Percentiles rank a stretch among this genome's conserved stretches.
These are phyloP conservation scores for Cucurbita argyrosperma DNA, from an alignment of 306 rosid species.

Conservation along the genomic window DNA sequence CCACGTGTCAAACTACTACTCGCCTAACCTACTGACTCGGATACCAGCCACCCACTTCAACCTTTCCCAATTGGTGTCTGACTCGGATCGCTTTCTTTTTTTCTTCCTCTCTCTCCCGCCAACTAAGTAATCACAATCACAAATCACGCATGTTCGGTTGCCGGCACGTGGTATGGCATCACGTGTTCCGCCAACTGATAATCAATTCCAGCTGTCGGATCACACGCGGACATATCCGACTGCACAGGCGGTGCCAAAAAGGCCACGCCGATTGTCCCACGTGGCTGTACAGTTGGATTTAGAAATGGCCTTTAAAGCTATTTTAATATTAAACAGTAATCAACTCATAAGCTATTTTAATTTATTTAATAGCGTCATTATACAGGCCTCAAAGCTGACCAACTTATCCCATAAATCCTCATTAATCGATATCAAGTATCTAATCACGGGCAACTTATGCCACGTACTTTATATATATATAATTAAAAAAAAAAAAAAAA, in stretches of 20 bases:
- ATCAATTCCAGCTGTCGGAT: conserved; percentile 17
- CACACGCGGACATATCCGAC: conserved; percentile 14
- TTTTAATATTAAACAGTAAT: background rate
- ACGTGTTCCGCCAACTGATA: conserved; percentile 17
- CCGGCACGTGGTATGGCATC: conserved; percentile 23
- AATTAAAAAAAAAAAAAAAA: too few species aligned
- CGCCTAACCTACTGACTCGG: background rate
- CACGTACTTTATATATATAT: background rate
- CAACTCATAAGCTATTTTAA: background rate
- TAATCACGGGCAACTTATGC: background rate
- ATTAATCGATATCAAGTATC: background rate
- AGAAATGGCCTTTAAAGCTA: background rate
- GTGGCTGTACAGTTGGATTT: background rate
- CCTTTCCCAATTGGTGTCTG: conserved; percentile 6
- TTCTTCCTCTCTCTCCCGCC: background rate
- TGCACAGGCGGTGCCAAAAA: conserved; percentile 17
- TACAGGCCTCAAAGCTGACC: background rate
- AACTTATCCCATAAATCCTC: background rate
- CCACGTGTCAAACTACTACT: conserved; percentile 4
- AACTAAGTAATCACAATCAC: conserved; percentile 8
- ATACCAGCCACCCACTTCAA: background rate
- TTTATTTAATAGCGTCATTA: background rate
- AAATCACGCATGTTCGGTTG: conserved; percentile 4
- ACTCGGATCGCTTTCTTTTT: background rate
- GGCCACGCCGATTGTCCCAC: conserved; percentile 2